Evolutionary conservation across 2,329 filamentous ascomycete species (phyloP), one percentile per base, ranked within the genome.

Genomic region (Lecanosticta acicola): DNA sequence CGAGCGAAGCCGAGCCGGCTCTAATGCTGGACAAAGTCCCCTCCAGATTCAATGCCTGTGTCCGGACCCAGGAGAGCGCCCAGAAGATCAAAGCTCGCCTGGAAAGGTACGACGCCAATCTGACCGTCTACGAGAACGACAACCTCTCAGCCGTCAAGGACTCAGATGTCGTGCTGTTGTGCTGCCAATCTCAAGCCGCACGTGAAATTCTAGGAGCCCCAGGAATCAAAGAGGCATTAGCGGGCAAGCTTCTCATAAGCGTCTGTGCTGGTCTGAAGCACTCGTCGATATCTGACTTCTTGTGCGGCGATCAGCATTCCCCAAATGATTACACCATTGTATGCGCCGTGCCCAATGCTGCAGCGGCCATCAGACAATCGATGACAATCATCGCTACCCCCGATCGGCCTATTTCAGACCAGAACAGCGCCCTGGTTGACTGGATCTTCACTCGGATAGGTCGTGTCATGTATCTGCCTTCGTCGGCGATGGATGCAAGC

Each of bases 331-430:
- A 79, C 66, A 73, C 78, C 34, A 75, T 93, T 36, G 82, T 94
- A 3, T 77, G 87, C 24, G 87, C 84, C 44, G 88, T 94, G 79
- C 87, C 87, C 57, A 94, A 94, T 71, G 90, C 85, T 0, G 87
- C 87, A 9, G 82, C 83, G 19, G 76, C 86, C 39, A 84, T 94
- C 47, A 72, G 86, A 38, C 83, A 94, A 67, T 83, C 79, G 56
- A 93, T 93, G 85, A 91, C 72, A 7, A 73, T 93, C 43, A 84
- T 94, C 55, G 81, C 80, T 39, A 80, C 76, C 1, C 73, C 76
- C 4, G 72, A 71, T 7, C 79, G 81, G 7, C 75, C 81, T 2
- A 70, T 87, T 11, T 71, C 76, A 3, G 61, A 72, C 1, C 67
- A 72, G 14, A 74, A 75, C 21, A 70, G 77, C 61, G 49, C 60